These are phyloP conservation scores for Endoconidiophora polonica DNA, from an alignment of 2,329 filamentous ascomycete species.

Conservation along the genomic window DNA sequence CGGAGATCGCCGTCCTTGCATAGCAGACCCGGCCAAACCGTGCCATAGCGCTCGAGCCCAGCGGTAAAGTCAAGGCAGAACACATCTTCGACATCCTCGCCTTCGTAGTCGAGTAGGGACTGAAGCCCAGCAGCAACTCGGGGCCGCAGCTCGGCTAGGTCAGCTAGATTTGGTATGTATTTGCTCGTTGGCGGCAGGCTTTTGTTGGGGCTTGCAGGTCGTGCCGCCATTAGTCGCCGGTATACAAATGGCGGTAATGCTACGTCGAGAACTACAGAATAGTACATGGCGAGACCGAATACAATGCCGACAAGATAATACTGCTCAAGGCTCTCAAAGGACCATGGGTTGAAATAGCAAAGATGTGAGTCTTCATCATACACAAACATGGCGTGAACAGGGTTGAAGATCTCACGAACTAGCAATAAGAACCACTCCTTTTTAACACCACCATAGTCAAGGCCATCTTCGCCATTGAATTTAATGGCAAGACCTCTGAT, in stretches of 20 bases:
- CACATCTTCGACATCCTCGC: conserved; percentile 55
- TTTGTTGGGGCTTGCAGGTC: conserved; percentile 32
- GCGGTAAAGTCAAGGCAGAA: conserved; percentile 73
- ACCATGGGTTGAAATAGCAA: conserved; percentile 86
- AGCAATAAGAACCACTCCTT: conserved; percentile 93
- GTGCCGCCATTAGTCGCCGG: conserved; percentile 54
- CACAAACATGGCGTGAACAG: conserved; percentile 76
- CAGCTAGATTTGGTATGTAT: conserved; percentile 51
- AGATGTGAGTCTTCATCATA: conserved; percentile 83
- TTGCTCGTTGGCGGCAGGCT: conserved; percentile 46
- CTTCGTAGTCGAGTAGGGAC: conserved; percentile 65
- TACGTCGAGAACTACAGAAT: conserved; percentile 81
- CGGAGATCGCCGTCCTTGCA: conserved; percentile 56
- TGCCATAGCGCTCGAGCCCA: conserved; percentile 62
- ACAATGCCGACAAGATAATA: conserved; percentile 82
- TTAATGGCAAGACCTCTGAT: conserved; percentile 80
- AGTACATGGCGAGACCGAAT: conserved; percentile 81
- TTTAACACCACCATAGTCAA: conserved; percentile 74
- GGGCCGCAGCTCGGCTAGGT: conserved; percentile 69
- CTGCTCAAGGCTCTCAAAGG: conserved; percentile 80
- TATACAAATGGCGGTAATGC: conserved; percentile 80
- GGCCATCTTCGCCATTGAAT: conserved; percentile 76
- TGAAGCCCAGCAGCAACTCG: conserved; percentile 57
- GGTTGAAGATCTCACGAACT: conserved; percentile 78
- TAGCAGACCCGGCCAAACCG: conserved; percentile 48